Conservation (phyloP, 2,329 filamentous ascomycete species). For the Trichophyton mentagrophytes region DNA sequence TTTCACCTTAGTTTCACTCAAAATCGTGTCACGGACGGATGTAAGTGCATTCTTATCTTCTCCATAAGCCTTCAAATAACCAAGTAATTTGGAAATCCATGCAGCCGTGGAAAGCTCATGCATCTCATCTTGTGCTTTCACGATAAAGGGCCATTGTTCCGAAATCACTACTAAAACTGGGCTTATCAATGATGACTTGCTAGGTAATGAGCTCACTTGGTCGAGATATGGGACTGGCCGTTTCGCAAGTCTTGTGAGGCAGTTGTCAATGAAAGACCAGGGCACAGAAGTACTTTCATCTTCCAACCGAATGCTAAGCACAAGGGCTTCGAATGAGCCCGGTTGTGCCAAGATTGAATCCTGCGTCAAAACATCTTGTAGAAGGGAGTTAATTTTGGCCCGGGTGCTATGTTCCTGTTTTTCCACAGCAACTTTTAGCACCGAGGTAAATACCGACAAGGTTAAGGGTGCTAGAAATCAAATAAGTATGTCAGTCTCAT, state of each 20-base stretch:
- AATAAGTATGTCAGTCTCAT: slow-evolving; percentile 5
- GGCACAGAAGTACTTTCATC: slow-evolving; percentile 23
- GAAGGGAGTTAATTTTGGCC: slow-evolving; percentile 23
- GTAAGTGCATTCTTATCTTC: slow-evolving; percentile 39
- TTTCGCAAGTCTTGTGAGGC: slow-evolving; percentile 58
- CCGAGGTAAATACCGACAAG: slow-evolving; percentile 30
- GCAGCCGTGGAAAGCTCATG: slow-evolving; percentile 38
- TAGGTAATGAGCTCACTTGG: slow-evolving; percentile 29
- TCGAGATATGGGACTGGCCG: slow-evolving; percentile 71
- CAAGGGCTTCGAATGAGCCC: slow-evolving; percentile 26
- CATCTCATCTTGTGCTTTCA: slow-evolving; percentile 38
- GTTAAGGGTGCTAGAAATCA: slow-evolving; percentile 24
- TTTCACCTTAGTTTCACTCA: slow-evolving; percentile 28
- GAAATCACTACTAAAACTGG: slow-evolving; percentile 55
- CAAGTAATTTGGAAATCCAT: slow-evolving; percentile 49
- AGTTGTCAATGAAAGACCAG: slow-evolving; percentile 74
- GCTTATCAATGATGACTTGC: slow-evolving; percentile 36
- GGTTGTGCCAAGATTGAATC: slow-evolving; percentile 26
- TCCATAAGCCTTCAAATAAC: slow-evolving; percentile 40
- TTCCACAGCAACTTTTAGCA: slow-evolving; percentile 27
- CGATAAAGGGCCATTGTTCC: slow-evolving; percentile 65
- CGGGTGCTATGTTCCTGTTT: slow-evolving; percentile 22
- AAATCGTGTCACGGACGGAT: slow-evolving; percentile 34
- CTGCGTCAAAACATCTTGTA: slow-evolving; percentile 26
- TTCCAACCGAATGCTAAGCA: slow-evolving; percentile 26